Evolutionary conservation across 2,329 filamentous ascomycete species (phyloP), one percentile per base, ranked within the genome.

Genomic region (Chaetomiaceae sp.): DNA sequence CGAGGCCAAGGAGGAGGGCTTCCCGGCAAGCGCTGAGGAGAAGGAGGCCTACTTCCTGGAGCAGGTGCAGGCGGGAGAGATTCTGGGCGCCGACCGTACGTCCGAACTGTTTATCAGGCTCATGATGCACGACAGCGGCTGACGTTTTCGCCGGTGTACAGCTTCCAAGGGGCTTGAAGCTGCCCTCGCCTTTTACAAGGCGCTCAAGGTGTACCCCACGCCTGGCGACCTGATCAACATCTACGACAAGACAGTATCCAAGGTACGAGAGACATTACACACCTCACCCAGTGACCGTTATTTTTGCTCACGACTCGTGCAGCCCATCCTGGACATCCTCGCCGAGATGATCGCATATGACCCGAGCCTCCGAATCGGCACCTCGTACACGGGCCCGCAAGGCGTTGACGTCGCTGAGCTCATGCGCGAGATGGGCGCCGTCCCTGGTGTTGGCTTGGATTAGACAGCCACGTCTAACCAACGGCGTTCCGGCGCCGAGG

Each of bases 341-440:
- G 94, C 94, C 61, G 90, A 96, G 75, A 96, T 99, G 90, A 96
- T 99, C 66, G 92, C 91, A 60, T 84, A 91, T 71, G 94, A 97
- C 74, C 82, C 86, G 58, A 83, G 76, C 59, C 75, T 90, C 62
- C 81, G 85, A 62, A 77, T 89, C 58, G 81, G 73, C 53, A 60
- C 70, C 48, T 67, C 65, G 53, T 64, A 69, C 48, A 58, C 67
- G 52, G 59, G 54, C 29, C 52, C 60, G 43, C 53, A 60, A 16
- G 56, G 54, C 27, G 55, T 61, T 48, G 64, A 64, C 38, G 51
- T 63, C 11, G 59, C 59, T 32, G 60, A 62, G n/a, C 55, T 64
- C 53, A 61, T 64, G 60, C 61, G 61, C 46, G 60, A 63, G 51
- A 55, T 61, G 56, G 58, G 59, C 37, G 69, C 69, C 56, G 69